These are phyloP conservation scores for Psilocybe mexicana DNA, from an alignment of 1,284 basidiomycete genomes.

Conservation along the genomic window DNA sequence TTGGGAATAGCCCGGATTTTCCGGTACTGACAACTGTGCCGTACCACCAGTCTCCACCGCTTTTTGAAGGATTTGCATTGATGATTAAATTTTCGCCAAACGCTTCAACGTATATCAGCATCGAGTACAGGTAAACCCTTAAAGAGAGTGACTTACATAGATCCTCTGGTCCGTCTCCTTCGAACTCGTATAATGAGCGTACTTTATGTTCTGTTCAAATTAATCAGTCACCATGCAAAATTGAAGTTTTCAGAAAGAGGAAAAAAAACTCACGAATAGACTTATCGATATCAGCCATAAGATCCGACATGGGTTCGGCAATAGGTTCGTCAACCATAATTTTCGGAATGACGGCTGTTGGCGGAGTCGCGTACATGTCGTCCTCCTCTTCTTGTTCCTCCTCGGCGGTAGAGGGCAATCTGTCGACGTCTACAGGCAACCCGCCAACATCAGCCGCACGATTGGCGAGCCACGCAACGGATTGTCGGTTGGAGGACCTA, in stretches of 20 bases:
- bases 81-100: slow-evolving; percentile 86
- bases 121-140: background rate
- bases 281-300: slow-evolving; percentile 80
- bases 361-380: slow-evolving; percentile 18
- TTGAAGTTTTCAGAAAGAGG: background rate
- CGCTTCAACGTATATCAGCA: slow-evolving; percentile 40
- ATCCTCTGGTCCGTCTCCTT: slow-evolving; percentile 85
- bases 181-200: slow-evolving; percentile 81
- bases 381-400: slow-evolving; percentile 52
- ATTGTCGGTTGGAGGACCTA: slow-evolving; percentile 64
- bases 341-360: slow-evolving; percentile 43
- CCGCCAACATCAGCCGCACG: slow-evolving; percentile 73
- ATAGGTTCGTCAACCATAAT: slow-evolving; percentile 57
- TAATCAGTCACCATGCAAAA: background rate
- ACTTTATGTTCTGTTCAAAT: slow-evolving; percentile 62
- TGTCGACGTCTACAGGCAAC: slow-evolving; percentile 35
- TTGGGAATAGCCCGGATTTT: slow-evolving; percentile 88
- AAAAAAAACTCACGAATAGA: slow-evolving; percentile 49
- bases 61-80: slow-evolving; percentile 82
- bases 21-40: slow-evolving; percentile 72
- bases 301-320: slow-evolving; percentile 43
- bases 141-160: slow-evolving; percentile 55
- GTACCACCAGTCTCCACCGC: slow-evolving; percentile 91
- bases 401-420: slow-evolving; percentile 61
- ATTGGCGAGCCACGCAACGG: slow-evolving; percentile 90